A percentile compares a stretch with the other conserved stretches of the same genome.
Conservation (phyloP, 352 stramenopile species). For the Globisporangium middletonii region DNA sequence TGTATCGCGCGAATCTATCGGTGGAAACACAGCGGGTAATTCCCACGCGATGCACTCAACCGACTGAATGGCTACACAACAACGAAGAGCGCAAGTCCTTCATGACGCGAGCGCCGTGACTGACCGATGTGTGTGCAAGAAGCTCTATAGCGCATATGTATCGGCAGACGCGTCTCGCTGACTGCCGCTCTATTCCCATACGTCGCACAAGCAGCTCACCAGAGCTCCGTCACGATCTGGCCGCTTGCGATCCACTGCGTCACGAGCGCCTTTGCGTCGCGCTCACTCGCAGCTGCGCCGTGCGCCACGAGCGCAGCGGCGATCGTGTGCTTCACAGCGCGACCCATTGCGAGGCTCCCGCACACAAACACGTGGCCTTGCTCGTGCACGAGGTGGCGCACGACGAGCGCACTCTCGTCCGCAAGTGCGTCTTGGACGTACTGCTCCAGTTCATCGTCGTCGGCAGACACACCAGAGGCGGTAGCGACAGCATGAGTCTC, state of each 20-base stretch:
- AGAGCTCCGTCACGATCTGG: slow-evolving; percentile 68
- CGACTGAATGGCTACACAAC: too few relatives aligned
- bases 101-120: too few relatives aligned
- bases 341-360: slow-evolving; percentile 73
- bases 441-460: slow-evolving; percentile 15
- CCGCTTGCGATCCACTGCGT: slow-evolving; percentile 30
- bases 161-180: too few relatives aligned
- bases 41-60: too few relatives aligned
- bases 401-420: slow-evolving; percentile 52
- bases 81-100: too few relatives aligned
- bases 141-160: too few relatives aligned
- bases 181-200: too few relatives aligned
- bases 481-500: background rate
- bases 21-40: too few relatives aligned
- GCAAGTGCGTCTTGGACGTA: slow-evolving; percentile 69
- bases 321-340: slow-evolving; percentile 64
- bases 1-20: too few relatives aligned
- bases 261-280: slow-evolving; percentile 40
- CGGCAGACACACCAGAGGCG: background rate
- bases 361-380: slow-evolving; percentile 72
- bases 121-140: too few relatives aligned
- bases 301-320: slow-evolving; percentile 39
- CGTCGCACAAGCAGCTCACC: slow-evolving; percentile 23
- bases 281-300: slow-evolving; percentile 24
- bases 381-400: slow-evolving; percentile 42